Base-by-base conservation (phyloP, 164 flowering plant genomes). In the Paratinospora sagittata region DNA sequence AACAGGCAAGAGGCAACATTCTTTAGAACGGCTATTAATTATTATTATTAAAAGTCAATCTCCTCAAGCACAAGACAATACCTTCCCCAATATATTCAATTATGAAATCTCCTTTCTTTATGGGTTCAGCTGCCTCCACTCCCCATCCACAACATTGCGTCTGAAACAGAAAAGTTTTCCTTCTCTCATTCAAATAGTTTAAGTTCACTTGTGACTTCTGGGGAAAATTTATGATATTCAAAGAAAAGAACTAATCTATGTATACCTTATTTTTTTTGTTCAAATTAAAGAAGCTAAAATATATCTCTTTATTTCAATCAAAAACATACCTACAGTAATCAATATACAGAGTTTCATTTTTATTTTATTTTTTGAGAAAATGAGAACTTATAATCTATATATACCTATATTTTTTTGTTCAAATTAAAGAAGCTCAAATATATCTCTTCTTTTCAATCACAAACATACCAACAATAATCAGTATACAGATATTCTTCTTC, bases 1-100 rank as follows among this genome's bases (percentile, higher is more conserved):
- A 9, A 9, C 14, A 9, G 49, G 49, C 21, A n/a, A n/a, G n/a
- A 12, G 19, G 19, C 16, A 49, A 3, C 19, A 13, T 49, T 49
- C 57, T 17, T 49, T 47, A 47, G 55, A 47, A 5, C 16, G 12
- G 19, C 57, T 49, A 49, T 13, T 49, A 49, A 49, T 49, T 13
- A n/a, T n/a, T n/a, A n/a, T n/a, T n/a, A 36, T 36, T 8, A 36
- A 36, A 49, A 49, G 57, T 49, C 1, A 17, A 49, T 17, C 57
- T 7, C 58, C 58, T 55, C 34, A 45, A 72, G 58, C 57, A 60
- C 14, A 33, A 27, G 12, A 68, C 55, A 63, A 66, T 81, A 95
- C 98, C 98, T 95, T 95, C 98, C 47, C 98, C 98, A 74, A 89
- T 82, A 77, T 95, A 95, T 81, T 95, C 98, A 58, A 92, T 81